Conservation (phyloP, 2,329 filamentous ascomycete species). For the Zymoseptoria pseudotritici region DNA sequence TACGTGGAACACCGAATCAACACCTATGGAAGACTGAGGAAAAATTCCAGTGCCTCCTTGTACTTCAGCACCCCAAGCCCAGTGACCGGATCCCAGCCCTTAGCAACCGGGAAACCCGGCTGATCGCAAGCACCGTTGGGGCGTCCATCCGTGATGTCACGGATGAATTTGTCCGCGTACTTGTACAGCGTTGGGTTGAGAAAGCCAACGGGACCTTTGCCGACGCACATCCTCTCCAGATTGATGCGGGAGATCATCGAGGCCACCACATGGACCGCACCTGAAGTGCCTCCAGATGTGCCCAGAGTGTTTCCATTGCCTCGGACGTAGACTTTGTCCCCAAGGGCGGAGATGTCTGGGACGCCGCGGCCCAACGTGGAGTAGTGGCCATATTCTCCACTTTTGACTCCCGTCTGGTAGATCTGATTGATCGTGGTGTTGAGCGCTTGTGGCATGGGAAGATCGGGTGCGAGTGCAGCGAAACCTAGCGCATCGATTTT, state of each 20-base stretch:
- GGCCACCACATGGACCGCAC: constrained; percentile 23
- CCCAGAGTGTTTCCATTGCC: neutral
- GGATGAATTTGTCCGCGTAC: neutral
- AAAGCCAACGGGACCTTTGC: constrained; percentile 27
- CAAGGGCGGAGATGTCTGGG: constrained; percentile 33
- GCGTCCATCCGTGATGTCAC: neutral
- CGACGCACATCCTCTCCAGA: constrained; percentile 16
- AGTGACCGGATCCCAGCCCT: constrained; percentile 16
- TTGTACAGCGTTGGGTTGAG: constrained; percentile 24
- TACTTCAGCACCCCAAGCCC: constrained; percentile 14
- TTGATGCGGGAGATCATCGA: constrained; percentile 23
- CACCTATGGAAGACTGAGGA: neutral
- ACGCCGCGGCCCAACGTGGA: constrained; percentile 26
- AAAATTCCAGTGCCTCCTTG: neutral
- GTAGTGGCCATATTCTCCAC: constrained; percentile 8
- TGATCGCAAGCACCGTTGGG: neutral
- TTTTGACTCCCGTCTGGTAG: constrained; percentile 8
- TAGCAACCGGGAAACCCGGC: constrained; percentile 8
- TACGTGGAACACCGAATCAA: neutral
- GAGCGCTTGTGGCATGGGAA: neutral
- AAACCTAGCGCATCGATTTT: neutral
- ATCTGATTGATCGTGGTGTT: constrained; percentile 3
- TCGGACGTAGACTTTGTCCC: constrained; percentile 30
- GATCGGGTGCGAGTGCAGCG: neutral
- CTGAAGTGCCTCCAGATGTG: constrained; percentile 18